Evolutionary conservation across 2,329 filamentous ascomycete species (phyloP).

Genomic region (Chrysoporthe puriensis): DNA sequence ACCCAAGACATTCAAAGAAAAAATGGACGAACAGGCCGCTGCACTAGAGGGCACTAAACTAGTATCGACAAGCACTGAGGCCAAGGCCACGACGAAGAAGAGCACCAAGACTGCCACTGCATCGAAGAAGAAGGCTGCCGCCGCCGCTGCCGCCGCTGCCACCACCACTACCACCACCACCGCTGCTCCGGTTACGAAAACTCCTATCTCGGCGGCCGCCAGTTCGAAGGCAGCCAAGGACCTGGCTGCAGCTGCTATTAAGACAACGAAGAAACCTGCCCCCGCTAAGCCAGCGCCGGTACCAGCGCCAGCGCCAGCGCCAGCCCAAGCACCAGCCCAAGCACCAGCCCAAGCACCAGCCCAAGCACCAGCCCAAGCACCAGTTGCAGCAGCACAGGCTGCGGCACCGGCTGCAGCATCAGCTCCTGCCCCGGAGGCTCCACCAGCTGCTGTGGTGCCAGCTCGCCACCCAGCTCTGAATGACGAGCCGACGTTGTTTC

Average conservation of each 20-base stretch:
- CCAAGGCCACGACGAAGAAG: slow-evolving; percentile 24
- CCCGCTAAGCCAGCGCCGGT: not conserved
- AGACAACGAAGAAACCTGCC: slow-evolving; percentile 11
- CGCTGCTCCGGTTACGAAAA: slow-evolving; percentile 19
- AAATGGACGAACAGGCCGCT: slow-evolving; percentile 23
- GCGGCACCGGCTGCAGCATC: not conserved
- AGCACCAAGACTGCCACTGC: slow-evolving; percentile 13
- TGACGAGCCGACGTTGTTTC: slow-evolving; percentile 34
- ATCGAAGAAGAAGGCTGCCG: slow-evolving; percentile 18
- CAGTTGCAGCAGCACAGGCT: not conserved
- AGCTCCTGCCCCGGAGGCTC: slow-evolving; percentile 4
- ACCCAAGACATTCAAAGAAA: slow-evolving; percentile 24
- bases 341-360: not conserved
- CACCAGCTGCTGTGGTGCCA: slow-evolving; percentile 5
- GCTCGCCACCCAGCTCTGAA: slow-evolving; percentile 16
- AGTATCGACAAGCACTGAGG: slow-evolving; percentile 16
- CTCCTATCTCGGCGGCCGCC: slow-evolving; percentile 4
- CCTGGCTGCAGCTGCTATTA: slow-evolving; percentile 7
- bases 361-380: not conserved
- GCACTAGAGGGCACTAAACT: slow-evolving; percentile 7
- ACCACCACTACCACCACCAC: slow-evolving; percentile 4
- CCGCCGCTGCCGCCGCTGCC: slow-evolving; percentile 1
- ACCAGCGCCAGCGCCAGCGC: not conserved
- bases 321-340: not conserved
- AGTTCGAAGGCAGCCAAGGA: slow-evolving; percentile 20